Percentiles rank a stretch among this genome's conserved stretches.
Conservation (phyloP, 768 basidiomycete genomes). For the Russula emetica region DNA sequence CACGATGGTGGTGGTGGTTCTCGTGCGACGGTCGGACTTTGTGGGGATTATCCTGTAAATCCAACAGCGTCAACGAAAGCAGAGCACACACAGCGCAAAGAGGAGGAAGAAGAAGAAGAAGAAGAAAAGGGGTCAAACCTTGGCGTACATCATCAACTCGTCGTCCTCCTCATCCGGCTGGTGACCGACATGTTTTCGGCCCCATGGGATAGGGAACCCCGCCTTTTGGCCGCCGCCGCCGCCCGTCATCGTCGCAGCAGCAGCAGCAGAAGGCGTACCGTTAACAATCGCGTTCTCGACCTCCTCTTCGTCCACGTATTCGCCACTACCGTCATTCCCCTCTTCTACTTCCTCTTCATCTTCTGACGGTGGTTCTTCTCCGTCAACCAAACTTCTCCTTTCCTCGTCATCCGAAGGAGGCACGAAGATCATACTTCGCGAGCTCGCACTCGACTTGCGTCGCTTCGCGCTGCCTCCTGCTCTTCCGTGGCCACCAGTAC, state of each 20-base stretch:
- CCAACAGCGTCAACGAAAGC: constrained; percentile 2
- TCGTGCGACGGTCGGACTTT: constrained; percentile 37
- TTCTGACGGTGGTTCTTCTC: constrained; percentile 35
- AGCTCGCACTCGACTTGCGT: constrained; percentile 31
- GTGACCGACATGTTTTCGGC: constrained; percentile 22
- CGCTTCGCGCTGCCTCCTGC: constrained; percentile 30
- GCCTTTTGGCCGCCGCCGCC: constrained; percentile 4
- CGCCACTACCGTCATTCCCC: constrained; percentile 7
- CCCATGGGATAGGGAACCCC: constrained; percentile 9
- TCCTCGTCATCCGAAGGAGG: constrained; percentile 21
- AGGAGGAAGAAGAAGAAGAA: neutral
- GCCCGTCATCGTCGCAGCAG: neutral
- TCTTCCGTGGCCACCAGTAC: neutral
- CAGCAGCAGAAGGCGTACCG: neutral
- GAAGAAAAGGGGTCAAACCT: constrained; percentile 37
- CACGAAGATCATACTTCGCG: constrained; percentile 19
- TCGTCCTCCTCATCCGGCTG: constrained; percentile 47
- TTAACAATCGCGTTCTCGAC: constrained; percentile 17
- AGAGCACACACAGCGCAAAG: constrained; percentile 1
- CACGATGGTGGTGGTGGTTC: neutral
- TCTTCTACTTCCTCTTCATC: neutral
- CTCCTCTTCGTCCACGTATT: constrained; percentile 27
- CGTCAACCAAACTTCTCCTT: neutral
- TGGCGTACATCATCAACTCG: constrained; percentile 57
- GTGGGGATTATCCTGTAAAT: constrained; percentile 41